A percentile compares a stretch with the other conserved stretches of the same genome.
Conservation (phyloP, 768 basidiomycete species). For the Trametes sanguinea region DNA sequence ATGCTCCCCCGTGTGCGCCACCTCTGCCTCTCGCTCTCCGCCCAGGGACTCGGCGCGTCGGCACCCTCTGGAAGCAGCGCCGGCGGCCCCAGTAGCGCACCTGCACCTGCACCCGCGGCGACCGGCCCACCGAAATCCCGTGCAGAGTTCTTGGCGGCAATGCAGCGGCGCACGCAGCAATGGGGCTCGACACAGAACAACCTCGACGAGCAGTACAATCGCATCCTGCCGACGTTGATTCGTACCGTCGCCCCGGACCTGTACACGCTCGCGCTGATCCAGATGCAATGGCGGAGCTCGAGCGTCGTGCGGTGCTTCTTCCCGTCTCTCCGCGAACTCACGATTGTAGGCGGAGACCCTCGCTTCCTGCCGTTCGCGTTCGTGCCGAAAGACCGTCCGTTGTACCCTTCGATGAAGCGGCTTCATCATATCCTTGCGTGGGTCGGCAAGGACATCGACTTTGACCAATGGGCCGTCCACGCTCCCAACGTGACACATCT, state of each 20-base stretch:
- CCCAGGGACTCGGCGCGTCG: not conserved
- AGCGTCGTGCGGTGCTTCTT: conserved; percentile 11
- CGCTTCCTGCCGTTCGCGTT: conserved; percentile 19
- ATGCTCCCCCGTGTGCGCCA: conserved; percentile 19
- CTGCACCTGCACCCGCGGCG: not conserved
- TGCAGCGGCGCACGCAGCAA: conserved; percentile 14
- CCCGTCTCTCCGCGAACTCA: conserved; percentile 17
- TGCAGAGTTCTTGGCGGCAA: conserved; percentile 15
- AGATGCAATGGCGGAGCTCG: conserved; percentile 19
- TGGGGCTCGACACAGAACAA: conserved; percentile 17
- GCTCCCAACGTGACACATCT: conserved; percentile 20
- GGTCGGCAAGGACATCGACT: conserved; percentile 17
- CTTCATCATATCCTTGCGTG: conserved; percentile 19
- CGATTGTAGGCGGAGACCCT: conserved; percentile 18
- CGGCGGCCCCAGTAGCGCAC: not conserved
- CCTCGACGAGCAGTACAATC: conserved; percentile 20
- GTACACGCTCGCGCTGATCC: conserved; percentile 14
- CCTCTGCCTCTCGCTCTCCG: conserved; percentile 19
- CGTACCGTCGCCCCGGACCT: conserved; percentile 21
- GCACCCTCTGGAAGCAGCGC: not conserved
- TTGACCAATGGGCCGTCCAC: conserved; percentile 18
- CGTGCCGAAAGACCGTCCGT: conserved; percentile 4
- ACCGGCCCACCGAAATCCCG: conserved; percentile 1
- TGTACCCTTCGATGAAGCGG: conserved; percentile 19
- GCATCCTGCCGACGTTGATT: conserved; percentile 13